These are phyloP conservation scores for Peronospora tabacina DNA, from an alignment of 352 stramenopile species.

Conservation along the genomic window DNA sequence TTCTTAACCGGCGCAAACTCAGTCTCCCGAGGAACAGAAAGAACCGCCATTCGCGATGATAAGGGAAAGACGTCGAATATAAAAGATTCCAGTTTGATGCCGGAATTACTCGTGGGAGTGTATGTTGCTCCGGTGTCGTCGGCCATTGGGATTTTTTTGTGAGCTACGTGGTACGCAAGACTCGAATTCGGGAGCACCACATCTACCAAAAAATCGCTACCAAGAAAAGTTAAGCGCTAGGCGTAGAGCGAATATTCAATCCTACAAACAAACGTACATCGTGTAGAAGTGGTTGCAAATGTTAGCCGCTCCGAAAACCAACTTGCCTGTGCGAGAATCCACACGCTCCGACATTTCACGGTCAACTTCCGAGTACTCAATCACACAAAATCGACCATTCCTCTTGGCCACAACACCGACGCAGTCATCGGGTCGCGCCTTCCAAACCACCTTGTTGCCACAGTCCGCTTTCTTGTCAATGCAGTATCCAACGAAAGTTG, in stretches of 20 bases:
- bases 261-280: constrained; percentile 46
- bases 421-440: constrained; percentile 87
- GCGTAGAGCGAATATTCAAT: background rate
- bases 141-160: constrained; percentile 95
- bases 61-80: constrained; percentile 98
- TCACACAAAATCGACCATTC: constrained; percentile 80
- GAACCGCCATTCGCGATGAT: constrained; percentile 87
- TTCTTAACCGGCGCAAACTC: constrained; percentile 94
- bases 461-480: constrained; percentile 90
- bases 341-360: constrained; percentile 50
- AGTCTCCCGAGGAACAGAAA: constrained; percentile 87
- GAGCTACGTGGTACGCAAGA: constrained; percentile 91
- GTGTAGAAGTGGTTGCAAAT: constrained; percentile 99
- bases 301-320: constrained; percentile 93
- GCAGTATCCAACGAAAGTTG: constrained; percentile 94
- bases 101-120: constrained; percentile 81
- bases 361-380: constrained; percentile 97
- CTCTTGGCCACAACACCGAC: constrained; percentile 84
- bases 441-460: constrained; percentile 96
- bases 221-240: constrained; percentile 5
- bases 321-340: constrained; percentile 56
- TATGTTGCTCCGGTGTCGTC: constrained; percentile 74
- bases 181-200: constrained; percentile 76
- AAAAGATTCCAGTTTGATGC: constrained; percentile 97
- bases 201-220: constrained; percentile 72